Evolutionary conservation across 352 stramenopile genomes (phyloP), one percentile per base, ranked within the genome.

Genomic region (Paralagenidium karlingii): DNA sequence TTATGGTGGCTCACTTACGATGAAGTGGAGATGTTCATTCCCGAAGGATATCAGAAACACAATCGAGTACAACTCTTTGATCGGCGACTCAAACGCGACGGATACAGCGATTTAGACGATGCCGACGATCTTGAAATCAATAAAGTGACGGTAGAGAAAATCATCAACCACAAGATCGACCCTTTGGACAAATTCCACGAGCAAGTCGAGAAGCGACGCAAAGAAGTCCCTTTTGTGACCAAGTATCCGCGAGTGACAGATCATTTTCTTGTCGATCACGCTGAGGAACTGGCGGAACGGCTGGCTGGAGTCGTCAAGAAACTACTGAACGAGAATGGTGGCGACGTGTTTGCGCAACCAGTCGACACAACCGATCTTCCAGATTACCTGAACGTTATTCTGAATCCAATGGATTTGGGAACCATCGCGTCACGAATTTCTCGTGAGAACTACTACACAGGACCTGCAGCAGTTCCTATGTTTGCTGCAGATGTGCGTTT

Each of bases 1-100:
- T 44, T 91, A 33, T 88, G 76, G 39, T 94, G 82, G 82, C 68
- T 93, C 22, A 87, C 74, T 39, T 93, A 91, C 44, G 64, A 79
- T 24, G 82, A 92, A 38, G 22, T 94, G 30, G 69, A 94, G 47
- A 42, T 88, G 13, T 91, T 91, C 50, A 75, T 89, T 29, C 63
- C 74, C 1, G 70, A 84, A 31, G 80, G 76, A 9, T 89, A 91
- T 44, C 78, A 87, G 31, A 90, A 90, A 39, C 70, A 84, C 19
- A 67, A 91, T 40, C 75, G 76, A 16, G 76, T 94, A 13, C 77
- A 88, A 24, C 43, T 78, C 13, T 94, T 89, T 44, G 80, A 94
- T 49, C 69, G 75, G 28, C 91, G 90, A 43, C 41, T 87, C 26
- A 51, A 64, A 20, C 68, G 78, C 19, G 77, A 90, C 49, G 80